phyloP scores from a whole-genome alignment of 257 asterid genomes.

The Ocimum tenuiflorum region DNA sequence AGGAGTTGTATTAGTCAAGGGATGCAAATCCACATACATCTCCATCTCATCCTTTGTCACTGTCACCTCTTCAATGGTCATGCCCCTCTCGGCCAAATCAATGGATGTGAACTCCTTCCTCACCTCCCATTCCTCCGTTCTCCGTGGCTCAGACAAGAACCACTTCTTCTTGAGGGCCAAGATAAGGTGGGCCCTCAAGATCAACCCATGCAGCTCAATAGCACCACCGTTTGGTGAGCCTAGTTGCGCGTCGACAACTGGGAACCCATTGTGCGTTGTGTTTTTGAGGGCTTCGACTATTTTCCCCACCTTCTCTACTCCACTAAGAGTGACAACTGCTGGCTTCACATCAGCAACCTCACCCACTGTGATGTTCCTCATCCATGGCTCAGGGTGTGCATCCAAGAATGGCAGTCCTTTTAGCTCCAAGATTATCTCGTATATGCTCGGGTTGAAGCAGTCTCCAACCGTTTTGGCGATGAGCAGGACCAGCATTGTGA shows the following conservation, averaged over 20 bases:
- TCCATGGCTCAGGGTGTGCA: constrained; percentile 90
- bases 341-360: constrained; percentile 75
- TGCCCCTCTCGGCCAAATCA: constrained; percentile 66
- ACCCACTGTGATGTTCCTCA: constrained; percentile 79
- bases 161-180: constrained; percentile 76
- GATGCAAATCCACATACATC: constrained; percentile 78
- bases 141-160: constrained; percentile 57
- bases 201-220: constrained; percentile 59
- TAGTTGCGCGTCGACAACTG: constrained; percentile 44
- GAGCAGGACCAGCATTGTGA: constrained; percentile 77
- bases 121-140: constrained; percentile 83
- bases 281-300: constrained; percentile 65
- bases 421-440: constrained; percentile 75
- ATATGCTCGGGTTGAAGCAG: constrained; percentile 86
- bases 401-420: constrained; percentile 93
- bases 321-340: constrained; percentile 48
- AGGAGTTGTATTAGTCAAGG: constrained; percentile 73
- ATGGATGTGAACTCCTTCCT: constrained; percentile 62
- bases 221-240: constrained; percentile 38
- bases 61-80: constrained; percentile 50
- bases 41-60: constrained; percentile 69
- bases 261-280: constrained; percentile 83
- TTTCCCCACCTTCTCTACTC: constrained; percentile 68
- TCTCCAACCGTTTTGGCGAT: constrained; percentile 87
- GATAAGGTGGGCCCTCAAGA: constrained; percentile 70